Percentiles rank a stretch among this genome's conserved stretches.
These are phyloP conservation scores for Curvularia spicifera DNA, from an alignment of 2,329 filamentous ascomycete genomes.

Conservation along the genomic window DNA sequence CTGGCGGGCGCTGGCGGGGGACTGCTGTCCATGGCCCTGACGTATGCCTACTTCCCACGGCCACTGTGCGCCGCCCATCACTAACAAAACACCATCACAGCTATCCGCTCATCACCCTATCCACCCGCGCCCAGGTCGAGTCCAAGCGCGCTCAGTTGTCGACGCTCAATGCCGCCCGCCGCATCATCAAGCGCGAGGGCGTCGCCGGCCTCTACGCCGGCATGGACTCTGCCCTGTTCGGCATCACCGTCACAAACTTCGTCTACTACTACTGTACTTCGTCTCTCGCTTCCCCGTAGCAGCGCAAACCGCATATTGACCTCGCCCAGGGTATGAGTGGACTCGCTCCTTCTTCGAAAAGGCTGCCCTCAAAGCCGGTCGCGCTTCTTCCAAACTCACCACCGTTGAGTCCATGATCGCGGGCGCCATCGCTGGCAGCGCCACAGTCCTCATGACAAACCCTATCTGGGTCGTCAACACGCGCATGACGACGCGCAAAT, in stretches of 20 bases:
- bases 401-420: constrained; percentile 94
- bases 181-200: constrained; percentile 91
- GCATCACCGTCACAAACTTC: constrained; percentile 98
- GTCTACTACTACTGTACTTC: constrained; percentile 93
- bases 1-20: constrained; percentile 92
- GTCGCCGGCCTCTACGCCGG: constrained; percentile 88
- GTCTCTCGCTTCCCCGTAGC: background rate
- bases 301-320: constrained; percentile 8
- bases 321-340: constrained; percentile 83
- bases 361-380: constrained; percentile 74
- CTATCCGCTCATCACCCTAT: constrained; percentile 96
- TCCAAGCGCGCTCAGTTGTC: constrained; percentile 88
- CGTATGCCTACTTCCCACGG: constrained; percentile 60
- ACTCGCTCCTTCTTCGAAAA: constrained; percentile 83
- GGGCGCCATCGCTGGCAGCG: constrained; percentile 89
- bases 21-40: constrained; percentile 93
- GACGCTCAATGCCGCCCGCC: constrained; percentile 80
- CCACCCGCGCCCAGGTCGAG: constrained; percentile 96
- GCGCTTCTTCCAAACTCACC: constrained; percentile 80
- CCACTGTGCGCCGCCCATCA: background rate
- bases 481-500: constrained; percentile 89
- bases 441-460: constrained; percentile 95
- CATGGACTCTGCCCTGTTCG: constrained; percentile 91
- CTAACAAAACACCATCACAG: constrained; percentile 54
- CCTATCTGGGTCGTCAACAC: constrained; percentile 99